Evolutionary conservation across 1,139 yeast species (phyloP).

Genomic region (Sugiyamaella novakii): DNA sequence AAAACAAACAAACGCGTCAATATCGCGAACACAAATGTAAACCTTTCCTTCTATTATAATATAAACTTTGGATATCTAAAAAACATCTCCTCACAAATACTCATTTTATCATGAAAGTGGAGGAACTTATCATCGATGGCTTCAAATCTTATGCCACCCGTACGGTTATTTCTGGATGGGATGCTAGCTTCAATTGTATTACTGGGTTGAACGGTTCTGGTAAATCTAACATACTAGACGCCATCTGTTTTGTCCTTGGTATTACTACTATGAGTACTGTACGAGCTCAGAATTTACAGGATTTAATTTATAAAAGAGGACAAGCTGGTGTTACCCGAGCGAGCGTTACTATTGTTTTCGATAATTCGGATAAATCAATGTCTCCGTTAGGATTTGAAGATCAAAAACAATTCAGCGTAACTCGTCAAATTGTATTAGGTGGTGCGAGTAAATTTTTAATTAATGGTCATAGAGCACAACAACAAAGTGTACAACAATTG

Average conservation of each 20-base stretch:
- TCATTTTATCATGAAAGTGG: constrained; percentile 71
- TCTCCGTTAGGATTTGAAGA: constrained; percentile 90
- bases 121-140: constrained; percentile 94
- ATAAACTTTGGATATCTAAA: too few species aligned
- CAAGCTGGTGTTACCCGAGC: constrained; percentile 99
- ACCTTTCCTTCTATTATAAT: too few species aligned
- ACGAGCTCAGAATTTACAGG: constrained; percentile 90
- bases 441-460: constrained; percentile 91
- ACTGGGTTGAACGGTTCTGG: constrained; percentile 98
- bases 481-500: constrained; percentile 83
- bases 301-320: constrained; percentile 92
- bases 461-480: constrained; percentile 96
- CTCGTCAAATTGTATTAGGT: constrained; percentile 88
- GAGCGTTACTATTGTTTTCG: constrained; percentile 92
- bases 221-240: constrained; percentile 91
- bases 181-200: constrained; percentile 92
- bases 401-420: constrained; percentile 79
- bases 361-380: constrained; percentile 71
- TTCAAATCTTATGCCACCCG: constrained; percentile 97
- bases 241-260: constrained; percentile 97
- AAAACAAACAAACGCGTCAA: constrained; percentile 4
- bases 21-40: too few species aligned
- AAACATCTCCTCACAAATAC: too few species aligned
- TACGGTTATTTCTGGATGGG: constrained; percentile 96
- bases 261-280: constrained; percentile 93